Conservation (phyloP, 371 early-diverging fungal species). For the Mortierella sp. region DNA sequence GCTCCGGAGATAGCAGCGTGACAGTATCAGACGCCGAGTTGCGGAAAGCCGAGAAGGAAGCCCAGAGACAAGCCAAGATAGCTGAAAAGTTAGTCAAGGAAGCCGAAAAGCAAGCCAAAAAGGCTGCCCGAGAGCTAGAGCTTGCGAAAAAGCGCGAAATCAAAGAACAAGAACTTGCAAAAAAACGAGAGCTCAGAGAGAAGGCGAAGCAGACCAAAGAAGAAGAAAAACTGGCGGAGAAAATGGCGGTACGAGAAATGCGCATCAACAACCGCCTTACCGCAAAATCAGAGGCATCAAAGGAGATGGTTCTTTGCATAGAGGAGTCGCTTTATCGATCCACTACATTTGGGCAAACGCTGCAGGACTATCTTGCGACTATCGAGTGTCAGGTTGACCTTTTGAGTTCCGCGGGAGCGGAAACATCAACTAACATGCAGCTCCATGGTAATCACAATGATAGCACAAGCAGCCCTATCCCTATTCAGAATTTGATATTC, state of each 20-base stretch:
- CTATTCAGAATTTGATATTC: conserved; percentile 23
- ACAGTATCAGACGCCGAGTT: not conserved
- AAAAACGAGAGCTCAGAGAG: conserved; percentile 19
- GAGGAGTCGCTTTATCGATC: conserved; percentile 36
- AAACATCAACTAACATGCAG: not conserved
- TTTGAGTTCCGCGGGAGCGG: not conserved
- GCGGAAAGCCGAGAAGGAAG: conserved; percentile 17
- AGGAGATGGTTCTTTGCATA: conserved; percentile 46
- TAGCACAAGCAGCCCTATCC: conserved; percentile 2
- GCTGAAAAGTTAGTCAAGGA: conserved; percentile 19
- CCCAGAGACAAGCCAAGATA: conserved; percentile 9
- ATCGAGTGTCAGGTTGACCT: conserved; percentile 27
- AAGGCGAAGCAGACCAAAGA: conserved; percentile 12
- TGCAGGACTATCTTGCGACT: conserved; percentile 22
- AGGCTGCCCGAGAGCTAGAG: conserved; percentile 19
- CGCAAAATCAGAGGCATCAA: conserved; percentile 20
- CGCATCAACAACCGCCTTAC: conserved; percentile 30
- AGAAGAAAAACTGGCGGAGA: conserved; percentile 25
- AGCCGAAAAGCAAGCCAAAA: conserved; percentile 11
- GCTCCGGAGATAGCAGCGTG: not conserved
- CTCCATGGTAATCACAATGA: not conserved
- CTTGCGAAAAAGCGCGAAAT: conserved; percentile 14
- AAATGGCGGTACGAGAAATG: conserved; percentile 22
- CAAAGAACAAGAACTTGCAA: conserved; percentile 18
- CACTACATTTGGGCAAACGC: conserved; percentile 16